phyloP scores from a whole-genome alignment of 371 early-diverging fungal genomes.

The Apophysomyces elegans region DNA sequence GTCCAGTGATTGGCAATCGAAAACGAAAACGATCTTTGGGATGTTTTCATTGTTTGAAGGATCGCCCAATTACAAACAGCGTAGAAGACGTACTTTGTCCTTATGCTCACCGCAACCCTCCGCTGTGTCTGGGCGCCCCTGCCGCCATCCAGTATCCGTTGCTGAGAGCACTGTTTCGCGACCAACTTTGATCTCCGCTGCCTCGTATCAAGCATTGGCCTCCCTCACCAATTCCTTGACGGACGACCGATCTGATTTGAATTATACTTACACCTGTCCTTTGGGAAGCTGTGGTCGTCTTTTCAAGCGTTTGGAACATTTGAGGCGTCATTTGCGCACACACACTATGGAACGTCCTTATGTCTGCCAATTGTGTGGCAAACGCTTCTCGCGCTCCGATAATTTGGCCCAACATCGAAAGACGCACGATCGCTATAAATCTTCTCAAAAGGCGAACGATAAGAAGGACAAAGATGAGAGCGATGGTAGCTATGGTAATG shows the following conservation, averaged over 20 bases:
- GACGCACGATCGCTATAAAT: constrained; percentile 60
- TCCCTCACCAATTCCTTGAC: constrained; percentile 18
- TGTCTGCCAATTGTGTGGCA: constrained; percentile 73
- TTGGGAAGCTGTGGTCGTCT: constrained; percentile 51
- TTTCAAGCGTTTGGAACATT: constrained; percentile 82
- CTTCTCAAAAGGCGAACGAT: not conserved
- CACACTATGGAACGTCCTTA: constrained; percentile 82
- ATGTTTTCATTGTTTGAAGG: constrained; percentile 68
- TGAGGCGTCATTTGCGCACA: constrained; percentile 80
- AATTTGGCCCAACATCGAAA: constrained; percentile 84
- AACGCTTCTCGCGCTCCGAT: constrained; percentile 84
- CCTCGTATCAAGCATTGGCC: constrained; percentile 20
- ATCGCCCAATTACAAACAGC: constrained; percentile 68
- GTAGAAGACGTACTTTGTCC: constrained; percentile 59
- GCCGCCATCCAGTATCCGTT: constrained; percentile 21
- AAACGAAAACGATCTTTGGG: constrained; percentile 46
- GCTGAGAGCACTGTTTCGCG: not conserved
- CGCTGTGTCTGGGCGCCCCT: constrained; percentile 22
- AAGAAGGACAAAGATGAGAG: constrained; percentile 6
- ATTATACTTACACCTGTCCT: constrained; percentile 38
- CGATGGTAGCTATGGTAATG: not conserved
- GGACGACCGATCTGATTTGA: not conserved
- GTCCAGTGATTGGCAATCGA: constrained; percentile 13
- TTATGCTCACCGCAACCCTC: constrained; percentile 23
- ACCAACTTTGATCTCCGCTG: constrained; percentile 10